Conservation (phyloP, 2,329 filamentous ascomycete species). For the Alternaria consortialis region DNA sequence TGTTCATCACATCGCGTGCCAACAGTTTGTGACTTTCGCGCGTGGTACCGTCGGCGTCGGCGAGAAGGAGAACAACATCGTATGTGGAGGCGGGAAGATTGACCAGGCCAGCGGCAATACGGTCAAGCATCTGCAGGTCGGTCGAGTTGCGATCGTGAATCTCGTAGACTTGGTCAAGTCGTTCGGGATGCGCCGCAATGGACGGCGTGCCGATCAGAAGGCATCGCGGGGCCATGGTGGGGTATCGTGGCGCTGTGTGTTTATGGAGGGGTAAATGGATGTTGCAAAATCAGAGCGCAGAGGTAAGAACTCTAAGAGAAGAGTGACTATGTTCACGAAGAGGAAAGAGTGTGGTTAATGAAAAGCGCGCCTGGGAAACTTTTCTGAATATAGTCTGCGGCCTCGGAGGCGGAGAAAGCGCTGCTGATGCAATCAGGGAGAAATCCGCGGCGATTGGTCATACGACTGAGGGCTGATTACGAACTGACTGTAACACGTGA, state of each 20-base stretch:
- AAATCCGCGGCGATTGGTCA: constrained; percentile 22
- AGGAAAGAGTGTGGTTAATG: not conserved
- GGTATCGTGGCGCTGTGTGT: constrained; percentile 16
- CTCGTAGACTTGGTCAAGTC: constrained; percentile 74
- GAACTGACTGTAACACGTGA: constrained; percentile 15
- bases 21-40: constrained; percentile 72
- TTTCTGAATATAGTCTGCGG: constrained; percentile 35
- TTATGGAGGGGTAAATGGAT: constrained; percentile 6
- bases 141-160: constrained; percentile 77
- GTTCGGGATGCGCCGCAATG: constrained; percentile 83
- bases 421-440: constrained; percentile 16
- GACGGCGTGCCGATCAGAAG: constrained; percentile 91
- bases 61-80: constrained; percentile 83
- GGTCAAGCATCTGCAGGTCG: constrained; percentile 98
- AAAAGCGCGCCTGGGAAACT: constrained; percentile 30
- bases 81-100: constrained; percentile 80
- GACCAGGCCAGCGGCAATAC: constrained; percentile 82
- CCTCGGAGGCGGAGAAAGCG: constrained; percentile 41
- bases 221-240: constrained; percentile 63
- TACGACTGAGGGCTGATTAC: constrained; percentile 7
- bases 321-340: not conserved
- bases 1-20: constrained; percentile 71
- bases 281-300: not conserved
- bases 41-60: constrained; percentile 73
- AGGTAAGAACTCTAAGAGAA: not conserved